phyloP scores from a whole-genome alignment of 768 basidiomycete species.

The Lactarius quietus region DNA sequence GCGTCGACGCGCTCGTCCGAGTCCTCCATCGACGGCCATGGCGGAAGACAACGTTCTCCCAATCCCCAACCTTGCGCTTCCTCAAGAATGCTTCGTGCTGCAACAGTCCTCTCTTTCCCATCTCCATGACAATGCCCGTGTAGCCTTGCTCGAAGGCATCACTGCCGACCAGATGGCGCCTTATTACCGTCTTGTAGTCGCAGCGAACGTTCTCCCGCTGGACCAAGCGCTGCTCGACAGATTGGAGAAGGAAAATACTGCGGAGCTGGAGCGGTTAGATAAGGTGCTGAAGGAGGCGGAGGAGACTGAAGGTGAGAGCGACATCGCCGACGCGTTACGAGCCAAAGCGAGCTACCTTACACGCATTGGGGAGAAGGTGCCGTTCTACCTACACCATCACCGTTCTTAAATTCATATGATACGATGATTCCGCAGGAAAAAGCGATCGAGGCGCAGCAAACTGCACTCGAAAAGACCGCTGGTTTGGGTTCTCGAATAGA shows the following conservation, averaged over 20 bases:
- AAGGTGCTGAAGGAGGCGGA: slow-evolving; percentile 79
- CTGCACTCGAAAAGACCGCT: slow-evolving; percentile 87
- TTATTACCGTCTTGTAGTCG: slow-evolving; percentile 62
- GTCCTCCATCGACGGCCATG: slow-evolving; percentile 43
- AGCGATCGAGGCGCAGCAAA: slow-evolving; percentile 75
- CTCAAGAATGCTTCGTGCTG: slow-evolving; percentile 77
- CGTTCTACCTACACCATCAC: too few relatives aligned
- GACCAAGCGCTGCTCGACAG: slow-evolving; percentile 51
- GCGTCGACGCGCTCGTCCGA: slow-evolving; percentile 19
- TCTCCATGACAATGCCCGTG: slow-evolving; percentile 64
- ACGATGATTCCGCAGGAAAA: slow-evolving; percentile 56
- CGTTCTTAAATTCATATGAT: too few relatives aligned
- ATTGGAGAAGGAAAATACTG: slow-evolving; percentile 67
- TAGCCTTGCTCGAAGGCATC: slow-evolving; percentile 67
- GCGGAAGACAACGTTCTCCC: slow-evolving; percentile 82
- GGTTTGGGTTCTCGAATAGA: slow-evolving; percentile 93
- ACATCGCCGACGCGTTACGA: slow-evolving; percentile 84
- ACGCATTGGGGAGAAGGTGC: slow-evolving; percentile 78
- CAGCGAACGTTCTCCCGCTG: slow-evolving; percentile 46
- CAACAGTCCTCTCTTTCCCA: slow-evolving; percentile 55
- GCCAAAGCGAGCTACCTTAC: slow-evolving; percentile 84
- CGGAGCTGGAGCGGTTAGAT: slow-evolving; percentile 70
- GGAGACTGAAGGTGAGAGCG: slow-evolving; percentile 89
- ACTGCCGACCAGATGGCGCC: slow-evolving; percentile 87
- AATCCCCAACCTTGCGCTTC: slow-evolving; percentile 79